Evolutionary conservation across 768 basidiomycete genomes (phyloP), one percentile per base, ranked within the genome.

Genomic region (Mycena polygramma): DNA sequence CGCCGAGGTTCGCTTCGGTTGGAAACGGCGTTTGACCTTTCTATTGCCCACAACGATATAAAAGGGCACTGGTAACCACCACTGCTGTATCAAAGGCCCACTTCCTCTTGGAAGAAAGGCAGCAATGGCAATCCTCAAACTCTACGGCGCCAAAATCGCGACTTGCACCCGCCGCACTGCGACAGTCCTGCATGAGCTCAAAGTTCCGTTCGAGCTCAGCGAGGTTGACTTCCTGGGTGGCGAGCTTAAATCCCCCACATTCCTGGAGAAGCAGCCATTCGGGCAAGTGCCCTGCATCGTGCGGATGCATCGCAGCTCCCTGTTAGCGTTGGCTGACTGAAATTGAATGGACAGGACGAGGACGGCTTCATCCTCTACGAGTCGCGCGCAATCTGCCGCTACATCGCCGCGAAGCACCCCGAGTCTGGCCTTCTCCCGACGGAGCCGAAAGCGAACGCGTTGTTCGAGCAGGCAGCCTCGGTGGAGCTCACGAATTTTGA

Each of bases 291-390:
- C 55, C 22, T 66, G 58, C 54, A 66, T 66, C 17, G 64, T 66
- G 57, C 24, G 57, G 30, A 30, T 30, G 30, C 37, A 17, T 22
- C 4, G 3, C n/a, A 36, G 36, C 46, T 2, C 41, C 41, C 41
- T 26, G 37, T 11, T 46, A 19, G 45, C 2, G 10, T 14, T 57
- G 7, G 10, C 13, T 24, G 43, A 53, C 24, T 24, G 26, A 4
- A 9, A 14, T 24, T 17, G 19, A 14, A 19, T 17, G 10, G 2
- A 17, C 37, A 81, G 81, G 72, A 84, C 65, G 86, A 87, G 22
- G 84, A 84, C 41, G 87, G 85, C 11, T 82, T 88, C 73, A 75
- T 80, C 61, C 68, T 90, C 30, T 87, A 81, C 76, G 87, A 87
- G 69, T 79, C 81, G 19, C 84, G 86, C 51, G 85, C 86, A 0